phyloP scores from a whole-genome alignment of 2,329 filamentous ascomycete genomes.

The Fusarium sp. region DNA sequence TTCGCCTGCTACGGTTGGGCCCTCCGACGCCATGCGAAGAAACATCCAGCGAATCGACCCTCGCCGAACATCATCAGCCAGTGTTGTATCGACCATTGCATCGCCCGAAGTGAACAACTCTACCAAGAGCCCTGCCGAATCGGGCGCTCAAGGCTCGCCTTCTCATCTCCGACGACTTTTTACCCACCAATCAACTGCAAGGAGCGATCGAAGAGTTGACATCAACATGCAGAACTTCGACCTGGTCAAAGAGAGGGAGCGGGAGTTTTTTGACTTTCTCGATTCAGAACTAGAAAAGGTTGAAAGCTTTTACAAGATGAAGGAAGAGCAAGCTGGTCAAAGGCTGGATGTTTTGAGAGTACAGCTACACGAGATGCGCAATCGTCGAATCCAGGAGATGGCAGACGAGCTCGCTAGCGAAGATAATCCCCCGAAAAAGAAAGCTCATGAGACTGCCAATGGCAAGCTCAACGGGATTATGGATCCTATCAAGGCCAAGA shows the following conservation, averaged over 20 bases:
- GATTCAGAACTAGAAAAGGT: slow-evolving; percentile 91
- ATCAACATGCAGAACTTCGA: slow-evolving; percentile 60
- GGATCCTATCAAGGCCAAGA: slow-evolving; percentile 63
- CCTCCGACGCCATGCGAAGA: slow-evolving; percentile 28
- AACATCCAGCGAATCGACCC: slow-evolving; percentile 42
- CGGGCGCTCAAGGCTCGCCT: slow-evolving; percentile 39
- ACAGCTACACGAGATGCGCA: slow-evolving; percentile 93
- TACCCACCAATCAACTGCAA: slow-evolving; percentile 44
- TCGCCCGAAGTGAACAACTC: slow-evolving; percentile 2
- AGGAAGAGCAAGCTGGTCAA: slow-evolving; percentile 85
- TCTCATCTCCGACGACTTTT: slow-evolving; percentile 51
- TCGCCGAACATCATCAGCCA: slow-evolving; percentile 52
- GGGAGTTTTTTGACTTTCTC: slow-evolving; percentile 89
- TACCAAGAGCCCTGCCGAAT: slow-evolving; percentile 35
- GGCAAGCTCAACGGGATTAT: slow-evolving; percentile 57
- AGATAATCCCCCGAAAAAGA: slow-evolving; percentile 38
- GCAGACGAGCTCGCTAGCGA: slow-evolving; percentile 54
- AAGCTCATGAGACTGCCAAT: slow-evolving; percentile 32
- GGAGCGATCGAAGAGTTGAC: slow-evolving; percentile 51
- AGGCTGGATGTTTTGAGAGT: slow-evolving; percentile 78
- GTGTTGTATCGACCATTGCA: slow-evolving; percentile 35
- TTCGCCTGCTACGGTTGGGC: slow-evolving; percentile 42
- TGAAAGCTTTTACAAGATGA: slow-evolving; percentile 86
- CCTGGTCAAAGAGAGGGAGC: slow-evolving; percentile 77
- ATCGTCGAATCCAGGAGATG: slow-evolving; percentile 81